These are phyloP conservation scores for Aspergillus oerlinghausenensis DNA, from an alignment of 2,329 filamentous ascomycete species.

Conservation along the genomic window DNA sequence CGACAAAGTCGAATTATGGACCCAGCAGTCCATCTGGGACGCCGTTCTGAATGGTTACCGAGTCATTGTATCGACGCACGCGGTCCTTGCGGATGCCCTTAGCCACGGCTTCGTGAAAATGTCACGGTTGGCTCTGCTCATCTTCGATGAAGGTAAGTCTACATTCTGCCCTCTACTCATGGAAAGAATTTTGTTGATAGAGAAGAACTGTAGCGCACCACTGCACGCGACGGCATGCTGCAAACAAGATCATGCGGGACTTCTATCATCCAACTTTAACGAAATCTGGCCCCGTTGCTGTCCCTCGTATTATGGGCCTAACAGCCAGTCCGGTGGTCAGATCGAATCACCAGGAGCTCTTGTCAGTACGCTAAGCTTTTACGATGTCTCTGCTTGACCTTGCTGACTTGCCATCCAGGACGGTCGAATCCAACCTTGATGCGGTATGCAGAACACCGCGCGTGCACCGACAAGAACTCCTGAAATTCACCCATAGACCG, in stretches of 20 bases:
- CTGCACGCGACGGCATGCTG: constrained; percentile 60
- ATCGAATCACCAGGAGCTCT: constrained; percentile 52
- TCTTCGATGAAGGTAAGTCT: constrained; percentile 74
- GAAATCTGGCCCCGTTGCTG: constrained; percentile 25
- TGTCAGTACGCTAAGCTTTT: constrained; percentile 29
- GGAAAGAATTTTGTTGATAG: neutral
- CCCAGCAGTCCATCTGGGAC: constrained; percentile 62
- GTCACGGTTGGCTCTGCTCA: constrained; percentile 59
- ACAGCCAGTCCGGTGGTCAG: constrained; percentile 73
- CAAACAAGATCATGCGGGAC: constrained; percentile 66
- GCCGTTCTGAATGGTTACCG: constrained; percentile 58
- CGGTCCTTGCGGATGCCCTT: constrained; percentile 70
- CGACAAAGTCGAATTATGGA: constrained; percentile 71
- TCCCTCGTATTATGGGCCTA: constrained; percentile 69
- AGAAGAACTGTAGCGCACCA: constrained; percentile 58
- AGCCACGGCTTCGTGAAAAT: constrained; percentile 69
- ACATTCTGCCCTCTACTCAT: no score
- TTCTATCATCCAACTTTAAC: constrained; percentile 57
- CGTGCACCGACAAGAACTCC: constrained; percentile 63
- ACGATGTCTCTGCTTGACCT: neutral
- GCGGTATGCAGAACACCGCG: constrained; percentile 66
- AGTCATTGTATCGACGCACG: constrained; percentile 73
- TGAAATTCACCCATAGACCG: constrained; percentile 66
- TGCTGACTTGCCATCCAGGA: constrained; percentile 23
- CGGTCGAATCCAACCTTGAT: constrained; percentile 66